phyloP scores from a whole-genome alignment of 441 rosid genomes.

The Gossypium aridum region DNA sequence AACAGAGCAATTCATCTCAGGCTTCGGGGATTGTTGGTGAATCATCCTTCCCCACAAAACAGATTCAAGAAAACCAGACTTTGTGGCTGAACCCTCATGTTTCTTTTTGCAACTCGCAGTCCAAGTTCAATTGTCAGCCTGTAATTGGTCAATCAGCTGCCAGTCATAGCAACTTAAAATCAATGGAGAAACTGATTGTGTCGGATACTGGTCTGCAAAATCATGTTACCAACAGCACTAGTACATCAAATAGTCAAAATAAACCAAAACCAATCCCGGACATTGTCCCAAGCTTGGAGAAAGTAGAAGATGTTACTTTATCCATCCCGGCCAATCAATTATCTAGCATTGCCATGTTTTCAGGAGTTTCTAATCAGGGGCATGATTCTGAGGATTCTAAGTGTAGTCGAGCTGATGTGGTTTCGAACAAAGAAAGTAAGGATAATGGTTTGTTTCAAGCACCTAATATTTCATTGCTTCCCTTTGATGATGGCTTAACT shows the following conservation, averaged over 20 bases:
- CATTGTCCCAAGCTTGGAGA: constrained; percentile 15
- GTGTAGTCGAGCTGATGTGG: constrained; percentile 16
- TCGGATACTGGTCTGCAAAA: constrained; percentile 21
- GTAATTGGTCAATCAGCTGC: constrained; percentile 17
- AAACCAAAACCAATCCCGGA: constrained; percentile 12
- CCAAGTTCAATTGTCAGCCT: constrained; percentile 26
- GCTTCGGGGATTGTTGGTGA: constrained; percentile 31
- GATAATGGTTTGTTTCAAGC: constrained; percentile 28
- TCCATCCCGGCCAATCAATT: constrained; percentile 20
- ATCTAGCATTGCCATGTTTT: constrained; percentile 15
- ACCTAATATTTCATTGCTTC: constrained; percentile 14
- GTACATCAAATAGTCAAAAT: constrained; percentile 11
- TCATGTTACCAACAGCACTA: constrained; percentile 13
- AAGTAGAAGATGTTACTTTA: constrained; percentile 17
- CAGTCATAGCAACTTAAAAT: constrained; percentile 24
- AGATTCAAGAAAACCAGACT: constrained; percentile 32
- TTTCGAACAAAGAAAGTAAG: constrained; percentile 22
- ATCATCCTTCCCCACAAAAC: constrained; percentile 26
- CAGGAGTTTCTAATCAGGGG: constrained; percentile 19
- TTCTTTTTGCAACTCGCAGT: constrained; percentile 25
- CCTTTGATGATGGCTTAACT: constrained; percentile 15
- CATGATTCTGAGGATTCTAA: constrained; percentile 16
- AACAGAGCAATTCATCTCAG: constrained; percentile 28
- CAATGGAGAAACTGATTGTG: constrained; percentile 33
- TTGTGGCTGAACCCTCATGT: constrained; percentile 41